phyloP scores from a whole-genome alignment of 306 rosid genomes.

The Dalbergia cochinchinensis region DNA sequence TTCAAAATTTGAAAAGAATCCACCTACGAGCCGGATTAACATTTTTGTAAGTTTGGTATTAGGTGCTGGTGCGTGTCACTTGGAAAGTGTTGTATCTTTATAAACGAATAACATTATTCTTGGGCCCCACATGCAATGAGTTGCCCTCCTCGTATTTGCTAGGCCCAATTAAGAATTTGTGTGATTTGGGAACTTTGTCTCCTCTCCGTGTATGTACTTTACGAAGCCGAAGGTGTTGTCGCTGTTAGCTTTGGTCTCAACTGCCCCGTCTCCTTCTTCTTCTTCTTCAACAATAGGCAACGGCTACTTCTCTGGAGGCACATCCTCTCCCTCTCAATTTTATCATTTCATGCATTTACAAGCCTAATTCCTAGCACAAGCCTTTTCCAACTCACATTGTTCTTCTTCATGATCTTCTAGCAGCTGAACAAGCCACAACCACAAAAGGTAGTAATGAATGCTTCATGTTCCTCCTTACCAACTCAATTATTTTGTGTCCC shows the following conservation, averaged over 20 bases:
- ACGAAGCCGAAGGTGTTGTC: neutral
- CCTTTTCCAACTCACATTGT: no score
- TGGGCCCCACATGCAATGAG: neutral
- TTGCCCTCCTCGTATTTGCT: neutral
- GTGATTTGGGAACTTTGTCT: neutral
- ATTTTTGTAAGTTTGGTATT: no score
- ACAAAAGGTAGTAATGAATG: slow-evolving; percentile 24
- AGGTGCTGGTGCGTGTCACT: no score
- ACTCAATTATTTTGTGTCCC: neutral
- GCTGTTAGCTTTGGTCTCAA: neutral
- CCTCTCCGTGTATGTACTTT: neutral
- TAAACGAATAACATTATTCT: no score
- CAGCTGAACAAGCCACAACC: neutral
- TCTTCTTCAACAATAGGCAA: neutral
- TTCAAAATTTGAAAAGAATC: no score
- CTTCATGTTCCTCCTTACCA: slow-evolving; percentile 20
- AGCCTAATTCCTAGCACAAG: neutral
- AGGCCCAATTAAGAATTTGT: neutral
- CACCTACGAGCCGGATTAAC: no score
- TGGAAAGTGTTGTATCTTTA: no score
- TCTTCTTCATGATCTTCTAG: neutral
- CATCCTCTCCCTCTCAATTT: neutral
- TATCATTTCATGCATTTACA: neutral
- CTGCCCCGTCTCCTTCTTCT: neutral
- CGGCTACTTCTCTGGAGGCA: neutral